Evolutionary conservation across 2,329 filamentous ascomycete species (phyloP).

Genomic region (Ilyonectria sp.): DNA sequence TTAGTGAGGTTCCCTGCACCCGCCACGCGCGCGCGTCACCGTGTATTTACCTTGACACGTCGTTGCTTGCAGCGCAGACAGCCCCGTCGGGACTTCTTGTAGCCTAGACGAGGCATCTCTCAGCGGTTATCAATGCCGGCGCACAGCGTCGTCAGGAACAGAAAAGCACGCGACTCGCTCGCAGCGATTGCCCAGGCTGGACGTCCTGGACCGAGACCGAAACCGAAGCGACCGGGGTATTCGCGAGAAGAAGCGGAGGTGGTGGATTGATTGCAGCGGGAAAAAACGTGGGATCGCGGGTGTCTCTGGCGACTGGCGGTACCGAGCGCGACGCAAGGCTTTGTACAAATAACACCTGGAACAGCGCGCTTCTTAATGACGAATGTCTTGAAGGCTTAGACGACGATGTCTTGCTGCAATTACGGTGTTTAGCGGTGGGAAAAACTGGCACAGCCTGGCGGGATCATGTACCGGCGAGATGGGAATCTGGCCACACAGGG

Average conservation of each 20-base stretch:
- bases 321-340: conserved; percentile 18
- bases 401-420: neutral
- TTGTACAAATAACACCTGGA: neutral
- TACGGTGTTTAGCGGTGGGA: neutral
- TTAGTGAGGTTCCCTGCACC: neutral
- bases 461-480: neutral
- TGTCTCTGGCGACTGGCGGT: conserved; percentile 1
- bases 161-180: neutral
- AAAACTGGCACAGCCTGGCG: conserved; percentile 2
- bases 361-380: neutral
- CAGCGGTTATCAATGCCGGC: neutral
- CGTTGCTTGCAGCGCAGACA: conserved; percentile 55
- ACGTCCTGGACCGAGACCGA: conserved; percentile 1
- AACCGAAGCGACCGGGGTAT: conserved; percentile 3
- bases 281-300: neutral
- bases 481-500: neutral
- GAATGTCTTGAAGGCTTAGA: neutral
- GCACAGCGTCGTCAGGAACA: neutral
- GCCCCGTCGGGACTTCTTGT: conserved; percentile 55
- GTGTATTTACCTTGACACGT: conserved; percentile 54
- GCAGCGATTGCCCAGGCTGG: neutral
- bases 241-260: neutral
- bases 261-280: neutral
- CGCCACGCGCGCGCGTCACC: neutral
- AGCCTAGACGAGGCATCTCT: conserved; percentile 50